Base-by-base conservation (phyloP, 2,329 filamentous ascomycete genomes). In the Magnaporthiopsis poae region DNA sequence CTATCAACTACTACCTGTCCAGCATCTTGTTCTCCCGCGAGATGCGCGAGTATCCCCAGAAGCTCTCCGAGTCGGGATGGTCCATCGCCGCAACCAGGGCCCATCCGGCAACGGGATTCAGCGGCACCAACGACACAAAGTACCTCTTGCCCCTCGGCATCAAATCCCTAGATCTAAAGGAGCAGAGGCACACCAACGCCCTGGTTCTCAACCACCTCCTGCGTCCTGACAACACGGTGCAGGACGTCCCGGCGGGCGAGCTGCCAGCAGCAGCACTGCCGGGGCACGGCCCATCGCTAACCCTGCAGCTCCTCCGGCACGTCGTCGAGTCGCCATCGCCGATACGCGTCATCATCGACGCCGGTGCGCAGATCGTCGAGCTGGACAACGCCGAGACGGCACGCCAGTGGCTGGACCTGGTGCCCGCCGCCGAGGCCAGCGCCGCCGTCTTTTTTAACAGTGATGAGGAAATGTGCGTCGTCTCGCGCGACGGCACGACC, bases 341-440 rank as follows among this genome's bases (percentile, higher is more conserved):
- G 0, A 77, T 84, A 0, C 80, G 81, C 0, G 87, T 92, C 0
- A 82, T 92, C 0, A 78, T 92, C 0, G 89, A 92, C 69, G 88
- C 90, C 0, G 89, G 90, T 0, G 89, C 90, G 0, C 85, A 88
- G 64, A 83, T 92, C 5, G 73, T 92, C 0, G 88, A 91, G 36
- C 74, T 88, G 0, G 78, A 76, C n/a, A 90, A 90, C 68, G 2
- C 75, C 0, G 75, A 81, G 3, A 78, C 90, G 2, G 84, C 85
- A 0, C 68, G 70, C 11, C 66, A 70, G 1, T 90, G 87, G 87
- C 71, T 91, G 0, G n/a, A 66, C 1, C 71, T 69, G 61, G 68
- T 70, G 0, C 29, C 68, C 0, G 63, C 69, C 3, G 18, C 66
- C 4, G 75, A 73, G 0, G 74, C 84, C 27, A 82, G 81, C 0